These are phyloP conservation scores for Artemisia tridentata DNA, from an alignment of 129 eudicot species.

Conservation along the genomic window DNA sequence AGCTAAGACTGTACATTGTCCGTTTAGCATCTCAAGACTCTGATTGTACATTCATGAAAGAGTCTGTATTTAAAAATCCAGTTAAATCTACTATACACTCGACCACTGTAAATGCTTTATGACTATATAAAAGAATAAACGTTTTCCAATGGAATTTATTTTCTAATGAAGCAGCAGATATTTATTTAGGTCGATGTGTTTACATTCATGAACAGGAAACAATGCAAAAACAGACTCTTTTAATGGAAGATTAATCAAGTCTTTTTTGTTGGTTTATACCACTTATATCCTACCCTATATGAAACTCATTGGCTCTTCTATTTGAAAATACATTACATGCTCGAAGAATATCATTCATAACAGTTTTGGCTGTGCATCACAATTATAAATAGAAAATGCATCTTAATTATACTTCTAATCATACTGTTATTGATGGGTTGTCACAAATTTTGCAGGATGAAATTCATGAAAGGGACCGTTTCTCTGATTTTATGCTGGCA, in stretches of 20 bases:
- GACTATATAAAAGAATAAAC: background rate
- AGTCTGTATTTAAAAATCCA: background rate
- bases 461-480: slow-evolving; percentile 97
- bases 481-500: slow-evolving; percentile 88
- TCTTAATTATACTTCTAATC: background rate
- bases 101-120: slow-evolving; percentile 4
- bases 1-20: no score
- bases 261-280: no score
- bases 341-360: background rate
- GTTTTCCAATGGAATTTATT: background rate
- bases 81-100: slow-evolving; percentile 6
- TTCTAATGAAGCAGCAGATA: background rate
- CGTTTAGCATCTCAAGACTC: no score
- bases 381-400: background rate
- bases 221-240: no score
- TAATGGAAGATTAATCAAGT: no score
- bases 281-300: no score
- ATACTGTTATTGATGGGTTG: background rate
- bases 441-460: slow-evolving; percentile 67
- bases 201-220: no score
- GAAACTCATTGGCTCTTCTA: background rate
- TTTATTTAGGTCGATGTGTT: background rate
- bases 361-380: slow-evolving; percentile 1
- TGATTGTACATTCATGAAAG: background rate
- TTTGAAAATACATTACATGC: background rate